These are phyloP conservation scores for Fusarium bulbicola DNA, from an alignment of 2,329 filamentous ascomycete genomes.

Conservation along the genomic window DNA sequence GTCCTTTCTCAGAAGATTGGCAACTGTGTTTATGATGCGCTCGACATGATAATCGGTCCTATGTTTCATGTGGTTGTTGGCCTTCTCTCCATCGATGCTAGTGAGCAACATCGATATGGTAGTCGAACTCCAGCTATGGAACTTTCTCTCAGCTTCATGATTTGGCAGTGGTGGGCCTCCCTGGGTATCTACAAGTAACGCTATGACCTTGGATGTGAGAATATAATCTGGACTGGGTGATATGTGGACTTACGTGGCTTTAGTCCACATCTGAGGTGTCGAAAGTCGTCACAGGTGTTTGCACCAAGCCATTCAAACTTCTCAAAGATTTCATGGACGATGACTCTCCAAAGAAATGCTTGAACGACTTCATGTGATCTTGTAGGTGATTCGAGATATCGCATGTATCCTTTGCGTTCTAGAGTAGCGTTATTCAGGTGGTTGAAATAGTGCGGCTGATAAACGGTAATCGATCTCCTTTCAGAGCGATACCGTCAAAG, in stretches of 20 bases:
- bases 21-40: neutral
- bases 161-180: neutral
- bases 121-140: neutral
- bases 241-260: neutral
- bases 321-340: neutral
- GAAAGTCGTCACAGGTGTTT: neutral
- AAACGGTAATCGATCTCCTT: fast-evolving
- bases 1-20: fast-evolving
- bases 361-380: neutral
- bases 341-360: neutral
- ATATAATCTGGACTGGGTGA: fast-evolving
- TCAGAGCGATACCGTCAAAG: neutral
- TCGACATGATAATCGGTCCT: neutral
- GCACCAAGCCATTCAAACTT: neutral
- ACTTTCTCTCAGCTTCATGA: neutral
- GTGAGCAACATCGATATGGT: neutral
- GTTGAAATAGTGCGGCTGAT: fast-evolving
- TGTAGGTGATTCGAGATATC: neutral
- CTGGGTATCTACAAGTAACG: neutral
- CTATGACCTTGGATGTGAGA: neutral
- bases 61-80: neutral
- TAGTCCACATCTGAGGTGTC: neutral
- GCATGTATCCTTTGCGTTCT: neutral
- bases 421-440: neutral
- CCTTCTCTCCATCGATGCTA: neutral